These are phyloP conservation scores for Ramalina intermedia DNA, from an alignment of 495 filamentous ascomycete species.

Conservation along the genomic window DNA sequence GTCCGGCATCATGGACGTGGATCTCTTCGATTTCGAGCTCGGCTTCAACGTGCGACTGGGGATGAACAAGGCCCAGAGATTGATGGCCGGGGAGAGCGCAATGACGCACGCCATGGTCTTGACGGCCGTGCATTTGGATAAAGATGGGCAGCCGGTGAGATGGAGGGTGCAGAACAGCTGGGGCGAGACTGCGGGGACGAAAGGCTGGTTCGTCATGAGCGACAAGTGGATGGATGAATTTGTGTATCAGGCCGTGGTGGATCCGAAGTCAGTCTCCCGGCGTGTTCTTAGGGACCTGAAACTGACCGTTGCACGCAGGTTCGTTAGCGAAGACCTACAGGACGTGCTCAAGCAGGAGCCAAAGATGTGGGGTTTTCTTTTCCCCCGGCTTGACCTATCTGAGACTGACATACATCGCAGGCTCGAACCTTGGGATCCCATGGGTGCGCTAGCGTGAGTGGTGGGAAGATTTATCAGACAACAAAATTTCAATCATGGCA, in stretches of 20 bases:
- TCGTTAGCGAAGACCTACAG: constrained; percentile 47
- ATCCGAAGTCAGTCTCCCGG: constrained; percentile 29
- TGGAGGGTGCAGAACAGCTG: constrained; percentile 84
- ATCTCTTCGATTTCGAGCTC: constrained; percentile 57
- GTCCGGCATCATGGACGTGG: constrained; percentile 64
- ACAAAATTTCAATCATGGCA: background rate
- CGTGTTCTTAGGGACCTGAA: background rate
- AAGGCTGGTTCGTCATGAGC: constrained; percentile 79
- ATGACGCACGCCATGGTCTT: constrained; percentile 93
- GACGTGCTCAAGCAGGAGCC: constrained; percentile 56
- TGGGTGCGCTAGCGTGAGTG: constrained; percentile 60
- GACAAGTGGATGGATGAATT: constrained; percentile 84
- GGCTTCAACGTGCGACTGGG: constrained; percentile 61
- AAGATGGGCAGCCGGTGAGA: constrained; percentile 45
- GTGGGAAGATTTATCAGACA: background rate
- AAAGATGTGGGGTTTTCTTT: constrained; percentile 27
- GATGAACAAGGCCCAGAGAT: constrained; percentile 56
- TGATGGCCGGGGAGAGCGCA: constrained; percentile 53
- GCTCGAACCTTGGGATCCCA: constrained; percentile 74
- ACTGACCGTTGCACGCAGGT: constrained; percentile 12
- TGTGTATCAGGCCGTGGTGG: constrained; percentile 75
- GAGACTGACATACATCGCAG: constrained; percentile 2
- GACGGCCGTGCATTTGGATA: constrained; percentile 63
- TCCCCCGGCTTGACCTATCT: background rate
- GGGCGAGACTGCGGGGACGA: constrained; percentile 48